Evolutionary conservation across 2,329 filamentous ascomycete species (phyloP).

Genomic region (Dothistroma septosporum): DNA sequence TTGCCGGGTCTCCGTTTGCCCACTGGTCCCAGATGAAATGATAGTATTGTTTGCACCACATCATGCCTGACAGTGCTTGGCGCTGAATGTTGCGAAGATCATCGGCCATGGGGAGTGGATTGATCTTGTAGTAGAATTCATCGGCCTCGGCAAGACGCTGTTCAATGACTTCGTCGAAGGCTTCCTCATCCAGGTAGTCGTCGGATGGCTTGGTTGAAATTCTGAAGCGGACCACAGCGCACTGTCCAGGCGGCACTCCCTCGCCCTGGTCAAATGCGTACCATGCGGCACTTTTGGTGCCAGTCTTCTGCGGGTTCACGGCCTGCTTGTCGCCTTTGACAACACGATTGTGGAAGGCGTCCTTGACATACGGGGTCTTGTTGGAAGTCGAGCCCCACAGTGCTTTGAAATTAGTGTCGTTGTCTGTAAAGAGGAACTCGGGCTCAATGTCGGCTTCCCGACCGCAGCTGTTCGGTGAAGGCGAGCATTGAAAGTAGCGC

Average conservation of each 20-base stretch:
- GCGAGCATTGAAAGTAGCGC: constrained; percentile 77
- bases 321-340: constrained; percentile 75
- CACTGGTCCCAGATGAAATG: constrained; percentile 97
- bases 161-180: constrained; percentile 87
- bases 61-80: constrained; percentile 92
- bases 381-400: constrained; percentile 72
- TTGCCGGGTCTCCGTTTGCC: constrained; percentile 87
- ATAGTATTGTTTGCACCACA: constrained; percentile 98
- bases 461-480: constrained; percentile 77
- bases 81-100: constrained; percentile 92
- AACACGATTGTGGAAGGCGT: constrained; percentile 87
- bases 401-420: constrained; percentile 79
- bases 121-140: constrained; percentile 92
- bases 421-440: constrained; percentile 85
- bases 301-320: constrained; percentile 72
- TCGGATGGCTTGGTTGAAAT: constrained; percentile 68
- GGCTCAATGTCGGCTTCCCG: constrained; percentile 81
- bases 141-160: constrained; percentile 83
- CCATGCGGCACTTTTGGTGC: constrained; percentile 89
- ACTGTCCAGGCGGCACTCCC: constrained; percentile 83
- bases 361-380: constrained; percentile 80
- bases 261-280: constrained; percentile 86
- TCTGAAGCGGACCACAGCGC: constrained; percentile 89
- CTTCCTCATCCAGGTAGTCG: constrained; percentile 82
- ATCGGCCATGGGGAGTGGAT: constrained; percentile 86